A percentile compares a stretch with the other conserved stretches of the same genome.
phyloP scores from a whole-genome alignment of 345 rosid genomes.

The Zanthoxylum bungeanum region DNA sequence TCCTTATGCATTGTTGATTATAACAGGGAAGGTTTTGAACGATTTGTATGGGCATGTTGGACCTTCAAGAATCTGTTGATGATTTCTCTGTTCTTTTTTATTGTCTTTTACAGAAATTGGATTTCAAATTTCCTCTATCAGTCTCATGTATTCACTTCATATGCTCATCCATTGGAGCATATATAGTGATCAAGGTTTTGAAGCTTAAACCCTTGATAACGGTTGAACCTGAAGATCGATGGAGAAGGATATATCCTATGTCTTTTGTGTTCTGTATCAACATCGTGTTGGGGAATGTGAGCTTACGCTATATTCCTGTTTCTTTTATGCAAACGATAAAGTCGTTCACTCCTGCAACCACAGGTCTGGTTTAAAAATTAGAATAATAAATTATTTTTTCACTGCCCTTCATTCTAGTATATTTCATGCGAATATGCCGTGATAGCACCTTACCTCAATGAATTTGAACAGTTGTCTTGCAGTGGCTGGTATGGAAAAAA shows the following conservation, averaged over 20 bases:
- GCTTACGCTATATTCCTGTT: constrained; percentile 94
- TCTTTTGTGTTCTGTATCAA: constrained; percentile 95
- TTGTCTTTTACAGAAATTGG: constrained; percentile 62
- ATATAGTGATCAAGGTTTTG: constrained; percentile 77
- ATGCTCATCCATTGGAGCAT: constrained; percentile 96
- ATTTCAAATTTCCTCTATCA: constrained; percentile 94
- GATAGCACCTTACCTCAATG: constrained; percentile 24
- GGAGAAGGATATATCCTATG: constrained; percentile 98
- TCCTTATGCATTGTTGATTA: not conserved
- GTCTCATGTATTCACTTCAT: constrained; percentile 96
- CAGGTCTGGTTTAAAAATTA: constrained; percentile 49
- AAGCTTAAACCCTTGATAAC: constrained; percentile 85
- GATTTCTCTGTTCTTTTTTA: not conserved
- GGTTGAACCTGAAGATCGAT: constrained; percentile 91
- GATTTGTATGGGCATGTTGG: not conserved
- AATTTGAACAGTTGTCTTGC: constrained; percentile 71
- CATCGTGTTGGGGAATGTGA: constrained; percentile 94
- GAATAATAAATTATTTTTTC: not conserved
- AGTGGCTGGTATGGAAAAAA: constrained; percentile 97
- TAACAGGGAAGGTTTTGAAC: not conserved
- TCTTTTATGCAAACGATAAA: constrained; percentile 99
- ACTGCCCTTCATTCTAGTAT: not conserved
- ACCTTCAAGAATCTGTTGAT: constrained; percentile 8
- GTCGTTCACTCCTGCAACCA: constrained; percentile 99
- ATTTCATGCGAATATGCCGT: not conserved